Evolutionary conservation across 2,329 filamentous ascomycete genomes (phyloP).

Genomic region (Colletotrichum spaethianum): DNA sequence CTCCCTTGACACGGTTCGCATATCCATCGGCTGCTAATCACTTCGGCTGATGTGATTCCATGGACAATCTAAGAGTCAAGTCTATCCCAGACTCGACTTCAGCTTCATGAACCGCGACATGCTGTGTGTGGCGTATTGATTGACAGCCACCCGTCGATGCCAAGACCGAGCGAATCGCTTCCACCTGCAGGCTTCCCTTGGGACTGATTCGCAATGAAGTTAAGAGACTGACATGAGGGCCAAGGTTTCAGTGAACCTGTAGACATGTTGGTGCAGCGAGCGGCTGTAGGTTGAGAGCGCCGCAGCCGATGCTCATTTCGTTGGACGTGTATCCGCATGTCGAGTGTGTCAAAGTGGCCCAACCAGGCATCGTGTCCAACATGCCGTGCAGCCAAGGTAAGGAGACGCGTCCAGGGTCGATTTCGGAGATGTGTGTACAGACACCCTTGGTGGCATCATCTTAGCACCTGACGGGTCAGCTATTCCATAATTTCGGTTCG

Average conservation of each 20-base stretch:
- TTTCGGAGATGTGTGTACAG: not conserved
- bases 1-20: not conserved
- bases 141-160: not conserved
- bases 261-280: not conserved
- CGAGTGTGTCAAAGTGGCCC: not conserved
- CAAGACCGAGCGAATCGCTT: not conserved
- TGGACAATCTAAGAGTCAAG: not conserved
- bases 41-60: not conserved
- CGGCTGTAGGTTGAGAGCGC: not conserved
- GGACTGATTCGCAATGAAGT: not conserved
- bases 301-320: not conserved
- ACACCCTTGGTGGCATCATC: not conserved
- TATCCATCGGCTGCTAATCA: not conserved
- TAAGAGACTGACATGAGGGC: not conserved
- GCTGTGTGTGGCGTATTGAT: not conserved
- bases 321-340: not conserved
- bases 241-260: not conserved
- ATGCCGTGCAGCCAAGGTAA: no score
- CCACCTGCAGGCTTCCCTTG: not conserved
- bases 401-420: not conserved
- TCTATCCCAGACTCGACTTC: not conserved
- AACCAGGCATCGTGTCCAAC: not conserved
- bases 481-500: not conserved
- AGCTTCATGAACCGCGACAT: not conserved
- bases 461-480: not conserved